Evolutionary conservation across 306 rosid genomes (phyloP).

Genomic region (Vigna unguiculata): DNA sequence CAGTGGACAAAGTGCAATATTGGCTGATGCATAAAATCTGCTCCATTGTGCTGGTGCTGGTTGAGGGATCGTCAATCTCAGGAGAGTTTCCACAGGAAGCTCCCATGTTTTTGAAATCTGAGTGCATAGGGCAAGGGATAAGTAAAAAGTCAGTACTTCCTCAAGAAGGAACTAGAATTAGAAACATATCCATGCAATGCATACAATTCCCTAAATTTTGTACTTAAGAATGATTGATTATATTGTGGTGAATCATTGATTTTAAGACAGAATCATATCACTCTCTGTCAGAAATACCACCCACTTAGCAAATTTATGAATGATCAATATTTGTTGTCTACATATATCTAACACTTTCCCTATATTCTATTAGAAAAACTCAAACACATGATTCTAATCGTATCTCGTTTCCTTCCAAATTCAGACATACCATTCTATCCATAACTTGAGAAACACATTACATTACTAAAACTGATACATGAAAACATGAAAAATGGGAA

Average conservation of each 20-base stretch:
- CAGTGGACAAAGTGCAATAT: conserved; percentile 82
- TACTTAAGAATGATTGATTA: conserved; percentile 2
- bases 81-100: conserved; percentile 67
- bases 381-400: not conserved
- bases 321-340: not conserved
- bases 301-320: not conserved
- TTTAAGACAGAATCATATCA: not conserved
- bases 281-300: not conserved
- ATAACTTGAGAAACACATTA: not conserved
- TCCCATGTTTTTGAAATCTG: conserved; percentile 79
- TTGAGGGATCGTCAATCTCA: conserved; percentile 87
- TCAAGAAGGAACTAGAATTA: conserved; percentile 21
- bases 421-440: not conserved
- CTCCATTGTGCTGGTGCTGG: conserved; percentile 85
- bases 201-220: not conserved
- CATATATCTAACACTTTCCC: not conserved
- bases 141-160: conserved; percentile 39
- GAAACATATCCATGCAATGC: not conserved
- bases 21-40: conserved; percentile 82
- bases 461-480: not conserved
- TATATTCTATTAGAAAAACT: not conserved
- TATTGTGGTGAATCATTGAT: not conserved
- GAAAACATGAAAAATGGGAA: not conserved
- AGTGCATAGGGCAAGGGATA: conserved; percentile 21
- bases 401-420: conserved; percentile 23